Evolutionary conservation across 352 stramenopile genomes (phyloP), one percentile per base, ranked within the genome.

Genomic region (Lagenidium giganteum): DNA sequence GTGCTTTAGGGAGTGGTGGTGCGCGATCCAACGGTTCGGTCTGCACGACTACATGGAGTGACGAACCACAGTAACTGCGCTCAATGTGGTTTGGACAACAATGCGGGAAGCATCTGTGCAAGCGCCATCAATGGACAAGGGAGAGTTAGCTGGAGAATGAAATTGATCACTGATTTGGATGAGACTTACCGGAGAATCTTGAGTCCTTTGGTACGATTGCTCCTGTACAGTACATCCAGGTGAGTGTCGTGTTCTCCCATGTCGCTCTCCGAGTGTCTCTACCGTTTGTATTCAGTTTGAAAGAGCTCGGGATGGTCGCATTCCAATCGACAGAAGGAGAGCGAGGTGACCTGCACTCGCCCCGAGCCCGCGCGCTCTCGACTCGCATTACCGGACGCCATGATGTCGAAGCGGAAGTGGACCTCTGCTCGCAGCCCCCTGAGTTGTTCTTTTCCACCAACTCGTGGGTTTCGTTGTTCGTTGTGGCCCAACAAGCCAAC

Each of bases 291-390:
- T 41, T 85, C 71, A 13, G 57, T 1, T 23, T 69, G 57, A 53
- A 86, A 86, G 57, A 86, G 73, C 47, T 78, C 55, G n/a, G 35
- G 25, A 57, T 86, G 73, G 47, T 73, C 59, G 58, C 73, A 86
- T 36, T 83, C 70, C 33, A 80, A 54, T 34, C 68, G 70, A 34
- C 68, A 77, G 65, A 83, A 83, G 16, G 51, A 42, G 30, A 58
- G 57, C 21, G 50, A 28, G 24, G 62, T 48, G n/a, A 81, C 60
- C 8, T 47, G 51, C 34, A 71, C 36, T 16, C 38, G 11, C 32
- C 11, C 16, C 11, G 32, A 13, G 32, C 1, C 32, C 11, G 32
- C 16, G 32, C 11, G 11, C 32, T 13, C 32, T 13, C 32, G 32
- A 18, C 16, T 18, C 32, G 16, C 32, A 38, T 18, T 38, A 13